These are phyloP conservation scores for Penicillium salamii DNA, from an alignment of 495 filamentous ascomycete species.

Conservation along the genomic window DNA sequence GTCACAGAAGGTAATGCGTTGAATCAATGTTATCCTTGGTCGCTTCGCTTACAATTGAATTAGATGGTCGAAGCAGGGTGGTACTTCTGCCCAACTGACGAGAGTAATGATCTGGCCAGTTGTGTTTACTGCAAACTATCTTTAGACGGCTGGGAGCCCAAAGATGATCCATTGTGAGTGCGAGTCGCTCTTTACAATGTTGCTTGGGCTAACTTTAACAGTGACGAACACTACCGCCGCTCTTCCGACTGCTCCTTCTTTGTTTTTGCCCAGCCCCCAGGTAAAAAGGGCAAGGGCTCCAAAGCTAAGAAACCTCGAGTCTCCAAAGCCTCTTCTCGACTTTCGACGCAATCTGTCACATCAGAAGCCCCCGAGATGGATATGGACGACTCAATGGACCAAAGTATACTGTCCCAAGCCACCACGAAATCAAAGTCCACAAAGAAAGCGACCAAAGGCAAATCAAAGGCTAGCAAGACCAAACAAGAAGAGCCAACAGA, in stretches of 20 bases:
- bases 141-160: conserved; percentile 88
- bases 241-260: conserved; percentile 84
- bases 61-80: conserved; percentile 91
- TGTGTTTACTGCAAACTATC: conserved; percentile 85
- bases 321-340: conserved; percentile 64
- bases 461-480: conserved; percentile 37
- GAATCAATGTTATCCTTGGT: conserved; percentile 7
- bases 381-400: conserved; percentile 56
- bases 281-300: conserved; percentile 44
- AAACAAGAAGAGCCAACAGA: conserved; percentile 62
- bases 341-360: conserved; percentile 64
- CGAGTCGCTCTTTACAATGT: conserved; percentile 14
- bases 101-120: conserved; percentile 77
- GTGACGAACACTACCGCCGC: conserved; percentile 81
- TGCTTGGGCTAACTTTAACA: conserved; percentile 39
- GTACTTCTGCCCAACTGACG: conserved; percentile 82
- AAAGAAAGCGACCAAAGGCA: conserved; percentile 45
- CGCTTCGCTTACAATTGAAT: conserved; percentile 10
- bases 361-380: conserved; percentile 56
- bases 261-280: conserved; percentile 40
- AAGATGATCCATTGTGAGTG: conserved; percentile 79
- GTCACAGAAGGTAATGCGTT: conserved; percentile 65
- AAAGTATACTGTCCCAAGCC: conserved; percentile 60
- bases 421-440: conserved; percentile 52
- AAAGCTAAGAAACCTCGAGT: conserved; percentile 53